Conservation (phyloP, 2,329 filamentous ascomycete species). For the Cladosporium cucumerinum region DNA sequence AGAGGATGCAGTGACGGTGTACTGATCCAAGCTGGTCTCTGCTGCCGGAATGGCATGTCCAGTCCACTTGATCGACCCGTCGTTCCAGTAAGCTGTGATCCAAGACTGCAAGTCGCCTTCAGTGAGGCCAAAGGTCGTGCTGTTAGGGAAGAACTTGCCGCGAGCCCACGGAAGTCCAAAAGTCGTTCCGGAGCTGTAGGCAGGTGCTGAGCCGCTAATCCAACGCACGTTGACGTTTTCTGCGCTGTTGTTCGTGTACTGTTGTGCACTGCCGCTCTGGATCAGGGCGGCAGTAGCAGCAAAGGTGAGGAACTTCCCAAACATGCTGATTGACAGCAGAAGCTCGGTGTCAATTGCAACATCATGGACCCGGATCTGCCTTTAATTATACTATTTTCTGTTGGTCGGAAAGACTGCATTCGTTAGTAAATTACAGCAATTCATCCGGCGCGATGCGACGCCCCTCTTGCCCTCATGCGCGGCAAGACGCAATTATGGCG, state of each 20-base stretch:
- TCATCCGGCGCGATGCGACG: constrained; percentile 7
- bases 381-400: background rate
- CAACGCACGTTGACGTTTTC: constrained; percentile 9
- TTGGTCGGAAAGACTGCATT: background rate
- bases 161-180: constrained; percentile 41
- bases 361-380: background rate
- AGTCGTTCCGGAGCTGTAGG: constrained; percentile 33
- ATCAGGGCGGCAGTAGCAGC: background rate
- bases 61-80: constrained; percentile 61
- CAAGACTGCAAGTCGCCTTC: constrained; percentile 48
- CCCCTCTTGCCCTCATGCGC: constrained; percentile 14
- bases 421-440: background rate
- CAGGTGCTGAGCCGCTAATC: constrained; percentile 17
- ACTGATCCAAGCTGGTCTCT: constrained; percentile 41
- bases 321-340: constrained; percentile 4
- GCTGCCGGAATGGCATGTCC: constrained; percentile 53
- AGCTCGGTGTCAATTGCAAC: background rate
- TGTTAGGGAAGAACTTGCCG: constrained; percentile 37
- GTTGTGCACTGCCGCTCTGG: background rate
- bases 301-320: background rate
- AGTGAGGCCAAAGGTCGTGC: constrained; percentile 33
- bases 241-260: background rate
- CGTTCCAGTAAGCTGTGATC: constrained; percentile 58
- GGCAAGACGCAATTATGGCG: constrained; percentile 15
- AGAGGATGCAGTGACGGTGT: constrained; percentile 40